Conservation (phyloP, 805 yeast species). For the Ogataea dorogensis region DNA sequence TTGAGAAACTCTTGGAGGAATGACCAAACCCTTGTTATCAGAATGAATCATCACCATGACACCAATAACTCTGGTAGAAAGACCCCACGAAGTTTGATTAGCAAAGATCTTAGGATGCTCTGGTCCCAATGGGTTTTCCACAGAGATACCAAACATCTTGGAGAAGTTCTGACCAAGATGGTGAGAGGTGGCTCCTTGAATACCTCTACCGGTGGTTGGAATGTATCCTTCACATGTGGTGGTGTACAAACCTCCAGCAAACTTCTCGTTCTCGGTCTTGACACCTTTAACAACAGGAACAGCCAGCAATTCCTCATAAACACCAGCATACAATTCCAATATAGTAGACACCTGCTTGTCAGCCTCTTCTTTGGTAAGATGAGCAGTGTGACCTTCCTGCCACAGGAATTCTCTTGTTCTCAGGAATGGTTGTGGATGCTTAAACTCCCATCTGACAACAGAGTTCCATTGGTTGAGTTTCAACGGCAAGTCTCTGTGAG, state of each 20-base stretch:
- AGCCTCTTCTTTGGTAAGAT: constrained; percentile 80
- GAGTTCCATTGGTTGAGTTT: constrained; percentile 99
- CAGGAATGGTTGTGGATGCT: constrained; percentile 98
- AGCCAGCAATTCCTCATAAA: constrained; percentile 90
- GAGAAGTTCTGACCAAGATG: constrained; percentile 97
- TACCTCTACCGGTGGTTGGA: constrained; percentile 99
- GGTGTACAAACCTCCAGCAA: constrained; percentile 96
- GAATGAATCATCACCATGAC: constrained; percentile 99
- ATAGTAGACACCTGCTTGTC: constrained; percentile 80
- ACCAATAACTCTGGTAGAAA: constrained; percentile 97
- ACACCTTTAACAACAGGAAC: constrained; percentile 95
- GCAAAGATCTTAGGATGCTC: constrained; percentile 85
- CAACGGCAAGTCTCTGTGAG: constrained; percentile 96
- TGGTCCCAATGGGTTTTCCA: constrained; percentile 89
- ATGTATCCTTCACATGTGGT: constrained; percentile 96
- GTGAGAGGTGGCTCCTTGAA: constrained; percentile 98
- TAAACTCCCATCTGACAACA: constrained; percentile 99
- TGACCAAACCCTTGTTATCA: constrained; percentile 95
- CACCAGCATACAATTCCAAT: constrained; percentile 77
- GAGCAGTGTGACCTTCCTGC: constrained; percentile 99
- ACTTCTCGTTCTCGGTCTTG: constrained; percentile 96
- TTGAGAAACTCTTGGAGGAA: constrained; percentile 97
- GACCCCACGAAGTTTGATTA: constrained; percentile 99
- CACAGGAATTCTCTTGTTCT: constrained; percentile 98
- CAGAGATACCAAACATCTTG: constrained; percentile 94